Conservation (phyloP, 805 yeast species). For the Candida gorgasii region DNA sequence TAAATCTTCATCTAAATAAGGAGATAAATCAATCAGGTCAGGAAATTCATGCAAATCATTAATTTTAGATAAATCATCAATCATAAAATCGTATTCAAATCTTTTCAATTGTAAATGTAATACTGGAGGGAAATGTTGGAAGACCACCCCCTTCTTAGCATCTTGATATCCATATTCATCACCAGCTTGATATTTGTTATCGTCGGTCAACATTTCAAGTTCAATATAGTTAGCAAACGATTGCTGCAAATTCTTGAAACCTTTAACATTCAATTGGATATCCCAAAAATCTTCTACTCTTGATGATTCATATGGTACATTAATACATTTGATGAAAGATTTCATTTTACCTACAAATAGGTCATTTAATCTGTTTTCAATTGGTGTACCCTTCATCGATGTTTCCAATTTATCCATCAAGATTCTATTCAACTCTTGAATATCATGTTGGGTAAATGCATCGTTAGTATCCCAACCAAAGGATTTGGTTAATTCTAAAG, state of each 20-base stretch:
- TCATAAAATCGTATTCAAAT: slow-evolving; percentile 90
- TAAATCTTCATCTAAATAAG: slow-evolving; percentile 66
- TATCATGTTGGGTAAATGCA: slow-evolving; percentile 97
- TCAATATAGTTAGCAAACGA: slow-evolving; percentile 87
- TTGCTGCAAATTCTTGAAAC: slow-evolving; percentile 66
- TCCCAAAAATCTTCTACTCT: slow-evolving; percentile 97
- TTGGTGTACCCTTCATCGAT: slow-evolving; percentile 85
- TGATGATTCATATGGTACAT: slow-evolving; percentile 91
- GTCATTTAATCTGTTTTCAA: slow-evolving; percentile 57
- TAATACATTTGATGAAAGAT: slow-evolving; percentile 86
- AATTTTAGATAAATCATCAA: slow-evolving; percentile 84
- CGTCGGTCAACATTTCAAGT: slow-evolving; percentile 87
- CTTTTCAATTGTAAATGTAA: slow-evolving; percentile 90
- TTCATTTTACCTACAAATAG: slow-evolving; percentile 97
- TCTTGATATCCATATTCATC: slow-evolving; percentile 89
- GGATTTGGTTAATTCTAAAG: slow-evolving; percentile 81
- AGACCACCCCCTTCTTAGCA: slow-evolving; percentile 94
- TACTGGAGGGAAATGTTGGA: slow-evolving; percentile 88
- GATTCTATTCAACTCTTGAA: slow-evolving; percentile 92
- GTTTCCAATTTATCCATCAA: slow-evolving; percentile 91
- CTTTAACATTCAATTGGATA: slow-evolving; percentile 90
- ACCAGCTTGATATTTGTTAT: slow-evolving; percentile 89
- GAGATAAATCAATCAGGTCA: slow-evolving; percentile 73
- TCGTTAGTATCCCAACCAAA: slow-evolving; percentile 98
- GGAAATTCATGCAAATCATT: slow-evolving; percentile 93